Conservation (phyloP, 2,329 filamentous ascomycete genomes). For the Xylariales sp. region DNA sequence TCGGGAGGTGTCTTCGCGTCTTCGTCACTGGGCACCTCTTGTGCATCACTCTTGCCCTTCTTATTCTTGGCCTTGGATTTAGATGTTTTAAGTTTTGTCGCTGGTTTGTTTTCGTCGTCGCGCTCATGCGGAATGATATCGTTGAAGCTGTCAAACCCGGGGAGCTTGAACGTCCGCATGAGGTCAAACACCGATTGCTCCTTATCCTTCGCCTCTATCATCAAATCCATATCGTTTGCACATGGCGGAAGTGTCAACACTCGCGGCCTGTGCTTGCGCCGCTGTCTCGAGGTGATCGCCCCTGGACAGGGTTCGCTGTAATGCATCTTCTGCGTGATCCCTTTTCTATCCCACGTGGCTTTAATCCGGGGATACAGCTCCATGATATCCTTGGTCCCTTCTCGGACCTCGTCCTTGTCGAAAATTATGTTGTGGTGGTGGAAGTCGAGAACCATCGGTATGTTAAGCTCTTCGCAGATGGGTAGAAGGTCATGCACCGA, state of each 20-base stretch:
- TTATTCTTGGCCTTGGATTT: slow-evolving; percentile 34
- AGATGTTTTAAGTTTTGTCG: slow-evolving; percentile 38
- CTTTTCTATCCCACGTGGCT: slow-evolving; percentile 78
- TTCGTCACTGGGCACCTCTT: slow-evolving; percentile 31
- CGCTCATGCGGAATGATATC: slow-evolving; percentile 75
- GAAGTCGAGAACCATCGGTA: slow-evolving; percentile 86
- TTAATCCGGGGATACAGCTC: slow-evolving; percentile 70
- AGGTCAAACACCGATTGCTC: slow-evolving; percentile 94
- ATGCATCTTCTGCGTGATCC: slow-evolving; percentile 93
- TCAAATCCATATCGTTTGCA: slow-evolving; percentile 80
- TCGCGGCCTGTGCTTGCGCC: slow-evolving; percentile 80
- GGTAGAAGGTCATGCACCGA: slow-evolving; percentile 88
- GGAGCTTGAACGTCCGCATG: slow-evolving; percentile 82
- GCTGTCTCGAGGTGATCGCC: slow-evolving; percentile 73
- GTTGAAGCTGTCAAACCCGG: slow-evolving; percentile 71
- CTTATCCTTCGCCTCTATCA: slow-evolving; percentile 99
- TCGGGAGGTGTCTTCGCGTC: slow-evolving; percentile 32
- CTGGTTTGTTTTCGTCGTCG: slow-evolving; percentile 65
- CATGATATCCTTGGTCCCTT: slow-evolving; percentile 81
- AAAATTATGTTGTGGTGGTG: slow-evolving; percentile 97
- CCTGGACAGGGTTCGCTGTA: slow-evolving; percentile 77
- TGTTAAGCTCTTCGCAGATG: slow-evolving; percentile 88
- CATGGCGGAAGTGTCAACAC: slow-evolving; percentile 81
- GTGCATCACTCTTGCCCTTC: slow-evolving; percentile 29
- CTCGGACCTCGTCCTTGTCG: slow-evolving; percentile 65